A percentile compares a stretch with the other conserved stretches of the same genome.
These are phyloP conservation scores for Hypoxylon rickii DNA, from an alignment of 495 filamentous ascomycete genomes.

Conservation along the genomic window DNA sequence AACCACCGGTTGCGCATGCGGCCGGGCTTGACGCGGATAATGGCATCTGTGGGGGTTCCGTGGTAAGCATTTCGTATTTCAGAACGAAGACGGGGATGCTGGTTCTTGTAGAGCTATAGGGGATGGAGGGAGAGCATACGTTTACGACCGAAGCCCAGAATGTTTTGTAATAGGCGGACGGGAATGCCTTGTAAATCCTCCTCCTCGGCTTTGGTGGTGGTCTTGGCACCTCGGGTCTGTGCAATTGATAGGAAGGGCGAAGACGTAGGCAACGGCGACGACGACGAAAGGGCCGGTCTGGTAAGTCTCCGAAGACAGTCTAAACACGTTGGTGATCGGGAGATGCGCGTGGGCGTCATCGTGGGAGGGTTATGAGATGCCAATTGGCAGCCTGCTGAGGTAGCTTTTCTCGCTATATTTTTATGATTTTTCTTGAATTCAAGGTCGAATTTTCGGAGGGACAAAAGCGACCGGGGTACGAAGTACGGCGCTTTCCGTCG, in stretches of 20 bases:
- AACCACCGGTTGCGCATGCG: conserved; percentile 56
- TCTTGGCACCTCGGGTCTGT: conserved; percentile 58
- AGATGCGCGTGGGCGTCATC: conserved; percentile 32
- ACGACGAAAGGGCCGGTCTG: conserved; percentile 9
- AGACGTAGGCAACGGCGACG: neutral
- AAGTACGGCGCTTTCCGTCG: conserved; percentile 26
- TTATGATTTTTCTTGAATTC: conserved; percentile 8
- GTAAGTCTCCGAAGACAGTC: conserved; percentile 35
- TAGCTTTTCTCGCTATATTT: neutral
- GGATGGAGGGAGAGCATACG: conserved; percentile 42
- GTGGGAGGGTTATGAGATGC: conserved; percentile 5
- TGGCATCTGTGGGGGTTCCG: conserved; percentile 47
- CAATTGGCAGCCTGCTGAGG: too few species aligned
- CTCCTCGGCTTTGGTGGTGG: conserved; percentile 50
- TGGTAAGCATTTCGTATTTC: neutral
- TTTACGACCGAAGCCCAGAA: conserved; percentile 62
- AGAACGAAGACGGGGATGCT: neutral
- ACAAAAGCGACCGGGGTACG: conserved; percentile 1
- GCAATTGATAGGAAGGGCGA: conserved; percentile 14
- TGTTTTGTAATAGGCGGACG: conserved; percentile 63
- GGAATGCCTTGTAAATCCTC: conserved; percentile 52
- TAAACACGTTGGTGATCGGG: conserved; percentile 33
- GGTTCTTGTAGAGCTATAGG: neutral
- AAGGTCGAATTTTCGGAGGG: conserved; percentile 23
- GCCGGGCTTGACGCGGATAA: conserved; percentile 50